Base-by-base conservation (phyloP, 2,329 filamentous ascomycete species). In the Berkeleyomyces basicola region DNA sequence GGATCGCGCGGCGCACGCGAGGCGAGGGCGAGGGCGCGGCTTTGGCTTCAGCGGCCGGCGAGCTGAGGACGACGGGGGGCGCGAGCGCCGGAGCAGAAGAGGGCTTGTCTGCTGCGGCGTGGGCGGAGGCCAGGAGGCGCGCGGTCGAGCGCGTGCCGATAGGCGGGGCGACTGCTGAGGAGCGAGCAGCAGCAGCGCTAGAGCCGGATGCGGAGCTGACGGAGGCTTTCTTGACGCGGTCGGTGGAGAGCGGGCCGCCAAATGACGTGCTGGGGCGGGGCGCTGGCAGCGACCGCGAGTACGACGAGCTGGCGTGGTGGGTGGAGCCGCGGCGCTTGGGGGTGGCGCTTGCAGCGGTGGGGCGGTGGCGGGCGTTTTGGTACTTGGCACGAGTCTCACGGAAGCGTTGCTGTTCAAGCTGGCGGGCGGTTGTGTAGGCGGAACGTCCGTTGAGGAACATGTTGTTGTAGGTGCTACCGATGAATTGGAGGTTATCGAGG, bases 381-480 rank as follows among this genome's bases (percentile, higher is more conserved):
- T 59, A 47, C 14, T 33, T 44, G 23, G 23, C 36, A 36, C 62
- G 62, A 33, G 62, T 58, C 16, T 61, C 31, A 10, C 55, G 39
- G 14, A 57, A 64, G 23, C 44, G 62, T 14, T 44, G 59, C 7
- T 61, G 62, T 7, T 64, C 62, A 31, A 57, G 16, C 14, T 46
- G 44, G 16, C 62, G 58, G 9, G 57, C 47, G 46, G 57, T 51
- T 23, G 55, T 31, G 47, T 64, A 64, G 10, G 49, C 33, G 10
- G 55, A 46, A 5, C 55, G 39, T 39, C 49, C 37, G 14, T 58
- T 57, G n/a, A 58, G 55, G 43, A 59, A 63, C 44, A 63, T 63
- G 55, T 51, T 40, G 51, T 59, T 63, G 44, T 42, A 63, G 47
- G 46, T 58, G 47, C 61, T 37, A 9, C 61, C 61, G 36, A 63